Conservation (phyloP, 1,284 basidiomycete genomes). For the Austroboletus rostrupii region DNA sequence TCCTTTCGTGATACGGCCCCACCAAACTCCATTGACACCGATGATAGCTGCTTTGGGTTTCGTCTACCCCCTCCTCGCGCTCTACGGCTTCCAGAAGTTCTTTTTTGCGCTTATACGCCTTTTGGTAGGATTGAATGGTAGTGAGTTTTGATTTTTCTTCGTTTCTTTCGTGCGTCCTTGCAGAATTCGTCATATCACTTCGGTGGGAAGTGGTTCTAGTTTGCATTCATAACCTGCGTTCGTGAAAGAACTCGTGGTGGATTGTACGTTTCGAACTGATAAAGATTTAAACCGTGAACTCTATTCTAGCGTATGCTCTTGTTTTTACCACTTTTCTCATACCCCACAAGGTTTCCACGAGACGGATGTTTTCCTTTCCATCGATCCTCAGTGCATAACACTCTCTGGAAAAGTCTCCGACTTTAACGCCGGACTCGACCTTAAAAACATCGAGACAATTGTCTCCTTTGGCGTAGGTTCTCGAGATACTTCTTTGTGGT, state of each 20-base stretch:
- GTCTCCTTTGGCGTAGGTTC: constrained; percentile 44
- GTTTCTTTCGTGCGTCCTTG: no score
- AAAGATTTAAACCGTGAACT: no score
- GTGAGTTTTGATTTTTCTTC: constrained; percentile 11
- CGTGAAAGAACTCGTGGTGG: no score
- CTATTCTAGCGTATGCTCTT: background rate
- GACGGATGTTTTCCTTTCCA: constrained; percentile 36
- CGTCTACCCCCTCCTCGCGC: constrained; percentile 17
- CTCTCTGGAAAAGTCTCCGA: constrained; percentile 37
- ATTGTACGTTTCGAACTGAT: no score
- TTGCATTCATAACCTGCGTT: no score
- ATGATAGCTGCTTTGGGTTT: constrained; percentile 25
- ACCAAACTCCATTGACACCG: background rate
- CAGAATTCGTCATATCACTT: no score
- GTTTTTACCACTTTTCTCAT: constrained; percentile 1
- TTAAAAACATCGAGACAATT: constrained; percentile 38
- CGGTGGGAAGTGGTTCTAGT: no score
- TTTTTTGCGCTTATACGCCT: constrained; percentile 6
- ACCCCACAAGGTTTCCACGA: constrained; percentile 18
- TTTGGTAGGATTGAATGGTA: background rate
- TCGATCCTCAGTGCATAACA: constrained; percentile 39
- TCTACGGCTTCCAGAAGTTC: constrained; percentile 18
- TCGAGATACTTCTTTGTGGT: background rate
- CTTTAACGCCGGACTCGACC: constrained; percentile 41
- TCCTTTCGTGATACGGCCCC: background rate